Evolutionary conservation across 2,329 filamentous ascomycete genomes (phyloP).

Genomic region (Aureobasidium musti): DNA sequence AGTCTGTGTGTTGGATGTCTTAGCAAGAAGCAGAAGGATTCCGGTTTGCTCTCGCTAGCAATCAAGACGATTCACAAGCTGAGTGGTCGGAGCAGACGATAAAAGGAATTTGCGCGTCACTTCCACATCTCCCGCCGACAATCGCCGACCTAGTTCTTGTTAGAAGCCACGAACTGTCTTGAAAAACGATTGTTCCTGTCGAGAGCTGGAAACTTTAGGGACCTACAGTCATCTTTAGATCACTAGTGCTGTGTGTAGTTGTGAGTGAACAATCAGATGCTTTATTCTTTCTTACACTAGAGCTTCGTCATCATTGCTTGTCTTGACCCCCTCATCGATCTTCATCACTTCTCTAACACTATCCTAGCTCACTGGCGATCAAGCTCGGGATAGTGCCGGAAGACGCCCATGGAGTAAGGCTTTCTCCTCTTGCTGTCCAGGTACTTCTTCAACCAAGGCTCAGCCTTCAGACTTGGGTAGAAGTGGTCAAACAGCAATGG

Average conservation of each 20-base stretch:
- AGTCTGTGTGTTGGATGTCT: not conserved
- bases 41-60: conserved; percentile 10
- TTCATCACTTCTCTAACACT: not conserved
- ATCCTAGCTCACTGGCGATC: conserved; percentile 52
- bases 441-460: conserved; percentile 68
- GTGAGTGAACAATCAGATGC: not conserved
- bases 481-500: conserved; percentile 61
- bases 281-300: not conserved
- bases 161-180: not conserved
- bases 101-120: not conserved
- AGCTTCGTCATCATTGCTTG: not conserved
- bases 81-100: too few relatives aligned
- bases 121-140: not conserved
- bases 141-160: too few relatives aligned
- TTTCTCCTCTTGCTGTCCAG: conserved; percentile 64
- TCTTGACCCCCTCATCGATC: not conserved
- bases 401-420: conserved; percentile 66
- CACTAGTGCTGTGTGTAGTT: not conserved
- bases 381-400: conserved; percentile 71
- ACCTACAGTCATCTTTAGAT: too few relatives aligned
- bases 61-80: not conserved
- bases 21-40: not conserved
- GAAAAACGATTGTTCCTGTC: not conserved
- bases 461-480: conserved; percentile 62
- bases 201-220: not conserved